Evolutionary conservation across 2,329 filamentous ascomycete species (phyloP), one percentile per base, ranked within the genome.

Genomic region (Talaromyces albobiverticillius): DNA sequence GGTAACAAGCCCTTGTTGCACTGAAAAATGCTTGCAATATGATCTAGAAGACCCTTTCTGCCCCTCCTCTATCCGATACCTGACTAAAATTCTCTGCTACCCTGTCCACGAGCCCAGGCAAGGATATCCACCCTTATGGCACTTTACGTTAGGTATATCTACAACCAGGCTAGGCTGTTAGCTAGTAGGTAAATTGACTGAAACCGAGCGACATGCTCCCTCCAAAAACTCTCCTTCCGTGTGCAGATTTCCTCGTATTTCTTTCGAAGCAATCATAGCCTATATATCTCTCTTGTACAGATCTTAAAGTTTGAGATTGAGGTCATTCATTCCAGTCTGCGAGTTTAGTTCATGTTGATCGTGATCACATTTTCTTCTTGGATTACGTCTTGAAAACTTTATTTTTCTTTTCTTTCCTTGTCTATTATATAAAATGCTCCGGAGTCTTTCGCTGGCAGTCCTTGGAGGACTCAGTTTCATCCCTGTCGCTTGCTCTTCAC

Each of bases 381-480:
- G 26, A 29, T 10, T 5, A 6, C 26, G 10, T 29, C 10, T 38
- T 38, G 2, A 7, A 13, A 29, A 45, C 16, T 45, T 29, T 45
- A 29, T 29, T 45, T 14, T 31, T 29, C 18, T 18, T 22, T 25
- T 32, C 22, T n/a, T 16, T 4, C 31, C 3, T 41, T 14, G 20
- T n/a, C n/a, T 22, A 16, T 26, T n/a, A 41, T n/a, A 40, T 42
- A 51, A 43, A n/a, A 51, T 43, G 48, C 26, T 26, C 13, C 22
- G n/a, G 14, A 34, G 26, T n/a, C 26, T 31, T 13, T 43, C 48
- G n/a, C 18, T 54, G 16, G 42, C 42, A 10, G 40, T 51, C n/a
- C 25, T 55, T 25, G 48, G 41, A 36, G 50, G 41, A 40, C 40
- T 51, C 23, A 40, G 23, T 25, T 31, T 54, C 10, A 50, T 55